Base-by-base conservation (phyloP, 441 rosid species). In the Syzygium syzygioides region DNA sequence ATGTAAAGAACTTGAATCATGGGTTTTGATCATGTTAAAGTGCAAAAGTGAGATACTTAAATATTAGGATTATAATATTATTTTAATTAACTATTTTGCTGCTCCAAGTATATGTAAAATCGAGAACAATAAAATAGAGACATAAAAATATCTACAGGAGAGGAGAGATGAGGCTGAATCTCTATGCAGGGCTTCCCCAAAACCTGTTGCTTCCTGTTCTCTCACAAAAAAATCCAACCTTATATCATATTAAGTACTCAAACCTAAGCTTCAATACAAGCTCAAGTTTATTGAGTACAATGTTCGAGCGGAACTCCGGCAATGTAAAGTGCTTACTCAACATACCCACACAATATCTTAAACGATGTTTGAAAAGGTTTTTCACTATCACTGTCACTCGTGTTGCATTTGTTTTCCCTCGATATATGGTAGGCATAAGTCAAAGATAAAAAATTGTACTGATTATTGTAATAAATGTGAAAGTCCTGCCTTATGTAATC, bases 351-450 rank as follows among this genome's bases (percentile, higher is more conserved):
- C 71, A 2, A 64, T 3, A 10, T 30, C 71, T 20, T 64, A 64
- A 13, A 68, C 7, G 7, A 68, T 66, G 26, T 19, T 68, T 32
- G 26, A 17, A 37, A 34, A 34, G 48, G 14, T 45, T 4, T 68
- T 68, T 32, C 4, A 1, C 0, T 14, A 18, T 68, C 26, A 18
- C 25, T 68, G 2, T 0, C 4, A 14, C 48, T 17, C 41, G 11
- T 8, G 25, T 32, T 3, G 7, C 25, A 5, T 19, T 19, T 34
- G 14, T 66, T 17, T 10, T 68, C 19, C 48, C 45, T 68, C 26
- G 1, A 34, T 18, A 18, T 68, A 9, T 5, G 2, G 14, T 68
- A 11, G 2, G 48, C 79, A 68, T 68, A 20, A 34, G 48, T 68
- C 19, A 9, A 32, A 68, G 48, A 34, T 68, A 14, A 9, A 9